Percentiles rank a stretch among this genome's conserved stretches.
Conservation (phyloP, 306 rosid genomes). For the Quercus bicolor region DNA sequence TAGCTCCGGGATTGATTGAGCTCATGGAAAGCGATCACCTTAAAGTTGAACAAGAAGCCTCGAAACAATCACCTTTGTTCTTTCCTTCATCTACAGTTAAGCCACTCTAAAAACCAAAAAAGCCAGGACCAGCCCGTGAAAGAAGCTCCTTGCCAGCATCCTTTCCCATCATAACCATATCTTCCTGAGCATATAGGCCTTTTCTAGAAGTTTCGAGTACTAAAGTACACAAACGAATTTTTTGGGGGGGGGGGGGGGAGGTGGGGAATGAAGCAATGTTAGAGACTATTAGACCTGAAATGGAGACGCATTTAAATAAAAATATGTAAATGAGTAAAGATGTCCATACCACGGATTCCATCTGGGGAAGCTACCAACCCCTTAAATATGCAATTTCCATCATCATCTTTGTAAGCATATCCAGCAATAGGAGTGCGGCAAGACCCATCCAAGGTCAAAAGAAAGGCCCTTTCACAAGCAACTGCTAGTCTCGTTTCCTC, state of each 20-base stretch:
- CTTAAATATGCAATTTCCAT: constrained; percentile 70
- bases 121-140: constrained; percentile 73
- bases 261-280: not conserved
- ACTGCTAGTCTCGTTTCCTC: constrained; percentile 87
- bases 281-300: constrained; percentile 1
- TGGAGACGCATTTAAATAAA: not conserved
- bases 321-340: not conserved
- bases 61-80: too few relatives aligned
- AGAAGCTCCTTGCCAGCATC: constrained; percentile 92
- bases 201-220: constrained; percentile 79
- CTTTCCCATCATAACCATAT: constrained; percentile 74
- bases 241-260: rapidly evolving
- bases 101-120: constrained; percentile 46
- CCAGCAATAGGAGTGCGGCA: constrained; percentile 94
- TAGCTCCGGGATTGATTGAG: not conserved
- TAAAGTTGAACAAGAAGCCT: not conserved
- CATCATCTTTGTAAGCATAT: constrained; percentile 66
- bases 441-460: constrained; percentile 74
- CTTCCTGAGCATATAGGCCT: constrained; percentile 59
- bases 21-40: constrained; percentile 6
- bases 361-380: constrained; percentile 89
- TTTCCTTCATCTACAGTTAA: not conserved
- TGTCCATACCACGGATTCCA: constrained; percentile 62
- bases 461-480: constrained; percentile 81
- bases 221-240: constrained; percentile 20